phyloP scores from a whole-genome alignment of 768 basidiomycete species.

The Favolaschia claudopus region DNA sequence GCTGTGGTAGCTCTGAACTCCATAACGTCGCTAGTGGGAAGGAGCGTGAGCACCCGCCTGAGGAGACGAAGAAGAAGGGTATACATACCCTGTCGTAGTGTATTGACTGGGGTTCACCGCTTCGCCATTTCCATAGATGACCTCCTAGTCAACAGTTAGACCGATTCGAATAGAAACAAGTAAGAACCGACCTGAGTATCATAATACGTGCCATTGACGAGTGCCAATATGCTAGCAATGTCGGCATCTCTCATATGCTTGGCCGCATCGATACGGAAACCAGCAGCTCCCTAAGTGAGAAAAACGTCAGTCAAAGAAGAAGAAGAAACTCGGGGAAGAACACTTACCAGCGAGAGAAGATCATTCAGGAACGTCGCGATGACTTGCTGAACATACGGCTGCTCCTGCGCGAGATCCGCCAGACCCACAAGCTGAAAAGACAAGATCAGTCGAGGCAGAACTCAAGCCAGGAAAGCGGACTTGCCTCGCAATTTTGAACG shows the following conservation, averaged over 20 bases:
- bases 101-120: slow-evolving; percentile 13
- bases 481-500: too few relatives aligned
- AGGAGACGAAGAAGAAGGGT: neutral
- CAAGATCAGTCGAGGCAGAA: too few relatives aligned
- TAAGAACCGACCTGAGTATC: too few relatives aligned
- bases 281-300: slow-evolving; percentile 10
- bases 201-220: too few relatives aligned
- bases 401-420: slow-evolving; percentile 15
- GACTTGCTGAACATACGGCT: slow-evolving; percentile 7
- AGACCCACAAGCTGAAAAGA: slow-evolving; percentile 17
- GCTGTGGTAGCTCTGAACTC: slow-evolving; percentile 16
- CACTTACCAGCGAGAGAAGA: slow-evolving; percentile 16
- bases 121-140: too few relatives aligned
- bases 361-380: slow-evolving; percentile 12
- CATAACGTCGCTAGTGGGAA: slow-evolving; percentile 16
- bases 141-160: too few relatives aligned
- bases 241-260: slow-evolving; percentile 9
- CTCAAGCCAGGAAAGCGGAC: too few relatives aligned
- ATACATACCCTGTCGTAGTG: slow-evolving; percentile 16
- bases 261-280: slow-evolving; percentile 18
- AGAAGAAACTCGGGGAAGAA: slow-evolving; percentile 4
- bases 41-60: neutral
- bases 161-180: too few relatives aligned
- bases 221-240: too few relatives aligned
- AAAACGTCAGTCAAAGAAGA: slow-evolving; percentile 3